Base-by-base conservation (phyloP, 352 stramenopile genomes). In the Sclerospora graminicola region DNA sequence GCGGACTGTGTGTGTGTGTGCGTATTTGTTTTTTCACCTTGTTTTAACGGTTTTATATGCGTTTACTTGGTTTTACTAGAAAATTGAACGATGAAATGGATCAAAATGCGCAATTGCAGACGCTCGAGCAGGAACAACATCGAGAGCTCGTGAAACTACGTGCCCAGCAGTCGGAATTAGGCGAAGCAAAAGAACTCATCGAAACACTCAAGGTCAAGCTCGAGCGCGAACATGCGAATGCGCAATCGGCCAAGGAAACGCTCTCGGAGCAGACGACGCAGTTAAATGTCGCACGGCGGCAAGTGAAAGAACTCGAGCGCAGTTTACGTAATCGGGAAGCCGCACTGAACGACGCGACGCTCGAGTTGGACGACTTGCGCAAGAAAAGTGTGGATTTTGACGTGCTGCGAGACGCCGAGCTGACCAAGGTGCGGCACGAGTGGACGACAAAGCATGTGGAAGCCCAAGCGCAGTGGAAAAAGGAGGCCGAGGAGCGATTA, bases 51-150 rank as follows among this genome's bases (percentile, higher is more conserved):
- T 37, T 37, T 30, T 18, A 47, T 15, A n/a, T n/a, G n/a, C n/a
- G n/a, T n/a, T n/a, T 21, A 37, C 8, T 9, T 48, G 33, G 9
- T 51, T 27, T 45, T 53, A 45, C 36, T 21, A 82, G 69, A 58
- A 84, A 87, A 50, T 61, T 85, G 41, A 69, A 88, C 45, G 51
- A 78, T 33, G 79, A 86, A 45, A 54, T 85, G 43, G 76, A 89
- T 37, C 70, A 85, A 44, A 87, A 83, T 39, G 60, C 66, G 13
- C 67, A 69, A 1, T 60, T 89, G 14, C 71, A 89, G 51, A 66
- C 81, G 40, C 63, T 89, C 11, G 79, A 87, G 54, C 72, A 89
- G 54, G 76, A 91, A 46, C 77, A 88, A 50, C 53, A 89, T 48
- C 67, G 72, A 14, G 76, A 91, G 51, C 45, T 91, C 2, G 63